Conservation (phyloP, 108 stramenopile species). For the Parietichytrium sp. region DNA sequence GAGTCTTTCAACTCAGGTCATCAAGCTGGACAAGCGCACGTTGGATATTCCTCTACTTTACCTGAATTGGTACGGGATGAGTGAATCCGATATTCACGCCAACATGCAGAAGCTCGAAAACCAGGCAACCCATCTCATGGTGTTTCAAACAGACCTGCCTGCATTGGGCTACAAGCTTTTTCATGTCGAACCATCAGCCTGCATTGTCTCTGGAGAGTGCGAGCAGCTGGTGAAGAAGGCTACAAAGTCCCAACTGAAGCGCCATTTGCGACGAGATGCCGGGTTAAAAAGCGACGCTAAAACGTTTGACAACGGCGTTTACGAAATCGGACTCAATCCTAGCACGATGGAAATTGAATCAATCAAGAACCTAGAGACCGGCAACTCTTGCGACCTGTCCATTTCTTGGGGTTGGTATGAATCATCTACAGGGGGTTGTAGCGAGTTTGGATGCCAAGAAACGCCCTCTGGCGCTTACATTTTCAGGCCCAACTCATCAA, state of each 20-base stretch:
- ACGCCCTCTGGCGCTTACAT: slow-evolving; percentile 84
- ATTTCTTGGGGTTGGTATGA: slow-evolving; percentile 25
- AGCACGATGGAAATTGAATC: neutral
- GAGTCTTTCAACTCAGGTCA: neutral
- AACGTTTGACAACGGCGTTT: too few species aligned
- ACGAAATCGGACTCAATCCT: slow-evolving; percentile 4
- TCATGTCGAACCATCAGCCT: too few species aligned
- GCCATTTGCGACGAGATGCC: too few species aligned
- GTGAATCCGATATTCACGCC: neutral
- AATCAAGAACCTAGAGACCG: slow-evolving; percentile 2
- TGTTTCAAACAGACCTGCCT: slow-evolving; percentile 31
- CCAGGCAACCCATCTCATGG: slow-evolving; percentile 53
- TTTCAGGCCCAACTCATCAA: slow-evolving; percentile 74
- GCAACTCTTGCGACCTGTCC: neutral
- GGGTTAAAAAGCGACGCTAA: too few species aligned
- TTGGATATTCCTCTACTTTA: slow-evolving; percentile 15
- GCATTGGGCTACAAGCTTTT: too few species aligned
- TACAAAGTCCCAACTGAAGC: too few species aligned
- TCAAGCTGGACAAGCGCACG: neutral
- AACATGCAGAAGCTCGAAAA: neutral
- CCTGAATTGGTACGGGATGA: neutral
- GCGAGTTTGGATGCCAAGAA: neutral
- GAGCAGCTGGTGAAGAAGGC: too few species aligned
- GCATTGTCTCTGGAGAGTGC: too few species aligned
- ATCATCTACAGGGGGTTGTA: neutral